phyloP scores from a whole-genome alignment of 495 filamentous ascomycete species.

The Penicillium parvum region DNA sequence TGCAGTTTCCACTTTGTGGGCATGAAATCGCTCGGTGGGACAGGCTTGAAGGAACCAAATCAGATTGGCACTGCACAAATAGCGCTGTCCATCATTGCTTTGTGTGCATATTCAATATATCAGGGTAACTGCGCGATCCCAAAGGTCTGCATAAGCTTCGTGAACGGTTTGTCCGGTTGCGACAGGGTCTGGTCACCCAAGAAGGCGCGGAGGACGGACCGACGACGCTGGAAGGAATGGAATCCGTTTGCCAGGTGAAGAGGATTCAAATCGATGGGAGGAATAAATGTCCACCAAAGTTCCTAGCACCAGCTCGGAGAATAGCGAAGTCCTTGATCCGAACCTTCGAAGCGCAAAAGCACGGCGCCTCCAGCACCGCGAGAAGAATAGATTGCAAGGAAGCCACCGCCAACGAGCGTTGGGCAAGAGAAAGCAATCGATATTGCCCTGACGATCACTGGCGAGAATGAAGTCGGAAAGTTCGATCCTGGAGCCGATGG shows the following conservation, averaged over 20 bases:
- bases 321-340: background rate
- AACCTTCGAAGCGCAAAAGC: background rate
- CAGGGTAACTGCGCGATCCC: constrained; percentile 31
- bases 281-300: too few species aligned
- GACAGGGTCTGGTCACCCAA: too few species aligned
- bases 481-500: constrained; percentile 15
- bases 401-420: too few species aligned
- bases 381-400: too few species aligned
- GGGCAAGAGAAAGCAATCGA: too few species aligned
- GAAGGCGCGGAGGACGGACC: constrained; percentile 16
- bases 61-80: constrained; percentile 30
- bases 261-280: background rate
- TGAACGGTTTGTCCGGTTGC: too few species aligned
- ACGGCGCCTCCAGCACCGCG: background rate
- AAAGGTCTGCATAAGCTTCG: constrained; percentile 24
- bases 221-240: background rate
- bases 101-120: constrained; percentile 29
- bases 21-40: constrained; percentile 9
- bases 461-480: constrained; percentile 14
- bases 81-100: constrained; percentile 22
- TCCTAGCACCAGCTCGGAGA: too few species aligned
- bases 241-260: background rate
- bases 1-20: constrained; percentile 11
- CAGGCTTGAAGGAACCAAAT: constrained; percentile 15
- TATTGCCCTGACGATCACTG: background rate